Evolutionary conservation across 108 stramenopile genomes (phyloP), one percentile per base, ranked within the genome.

Genomic region (Mayamaea pseudoterrestris): DNA sequence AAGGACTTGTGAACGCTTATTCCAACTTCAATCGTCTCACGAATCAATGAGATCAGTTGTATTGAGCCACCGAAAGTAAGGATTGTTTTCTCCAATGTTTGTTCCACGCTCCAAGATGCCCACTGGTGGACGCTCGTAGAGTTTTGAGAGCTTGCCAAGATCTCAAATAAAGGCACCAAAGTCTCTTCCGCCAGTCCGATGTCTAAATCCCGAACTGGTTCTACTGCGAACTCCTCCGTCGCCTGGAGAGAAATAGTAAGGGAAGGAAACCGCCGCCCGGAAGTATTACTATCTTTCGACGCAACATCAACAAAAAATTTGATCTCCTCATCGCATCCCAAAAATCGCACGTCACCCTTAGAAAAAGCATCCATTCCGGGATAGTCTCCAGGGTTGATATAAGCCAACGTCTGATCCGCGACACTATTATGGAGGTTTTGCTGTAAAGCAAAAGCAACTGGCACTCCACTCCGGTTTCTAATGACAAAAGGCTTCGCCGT

Each of bases 401-500:
- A n/a, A 20, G 40, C 5, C 21, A 13, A 6, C 5, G 40, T 9
- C 16, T 41, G 40, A 41, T 13, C 40, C 5, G 5, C 8, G 21
- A 13, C 40, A 34, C 39, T 32, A 24, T 30, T 13, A 26, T 23
- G 28, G n/a, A 42, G 21, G 34, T 25, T 14, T 28, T 40, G 47
- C 30, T 69, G 41, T 24, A 50, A 57, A 11, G 58, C 64, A 45
- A 83, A 83, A 14, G 60, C 69, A 22, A 75, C 56, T 5, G 60
- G 55, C 22, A 83, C 35, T 0, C 81, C 81, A 17, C 74, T 74
- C 21, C 63, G 55, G 53, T 83, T 83, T 18, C 68, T 30, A 13
- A 83, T 63, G 23, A 83, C 45, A 47, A 83, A 83, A 8, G 81
- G 81, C 27, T 73, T 78, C 18, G 74, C 60, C 4, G 67, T 60